Conservation (phyloP, 345 rosid genomes). For the Syzygium aromaticum region DNA sequence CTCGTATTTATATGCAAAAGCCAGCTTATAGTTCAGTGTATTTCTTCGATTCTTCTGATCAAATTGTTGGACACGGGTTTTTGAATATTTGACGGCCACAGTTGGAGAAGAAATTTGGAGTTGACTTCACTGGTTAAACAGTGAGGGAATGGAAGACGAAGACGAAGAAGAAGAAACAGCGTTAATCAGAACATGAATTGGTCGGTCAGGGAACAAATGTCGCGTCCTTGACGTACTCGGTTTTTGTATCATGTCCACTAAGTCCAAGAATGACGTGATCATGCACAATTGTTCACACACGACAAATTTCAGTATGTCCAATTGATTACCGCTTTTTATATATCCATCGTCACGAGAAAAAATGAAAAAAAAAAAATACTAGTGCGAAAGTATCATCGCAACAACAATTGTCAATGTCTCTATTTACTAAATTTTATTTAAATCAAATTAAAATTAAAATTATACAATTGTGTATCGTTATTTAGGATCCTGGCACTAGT, state of each 20-base stretch:
- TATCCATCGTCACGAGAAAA: not conserved
- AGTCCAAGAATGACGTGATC: not conserved
- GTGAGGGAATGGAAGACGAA: not conserved
- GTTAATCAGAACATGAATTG: not conserved
- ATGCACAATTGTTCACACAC: not conserved
- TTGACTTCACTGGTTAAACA: not conserved
- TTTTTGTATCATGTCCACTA: not conserved
- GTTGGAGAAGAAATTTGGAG: not conserved
- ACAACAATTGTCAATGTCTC: not conserved
- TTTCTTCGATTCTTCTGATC: not conserved
- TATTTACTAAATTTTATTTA: not conserved
- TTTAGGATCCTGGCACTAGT: not conserved
- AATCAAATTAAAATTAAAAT: not conserved
- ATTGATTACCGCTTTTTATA: not conserved
- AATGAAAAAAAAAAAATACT: not conserved
- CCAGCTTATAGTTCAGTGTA: not conserved
- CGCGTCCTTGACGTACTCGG: not conserved
- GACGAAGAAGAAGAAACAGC: not conserved
- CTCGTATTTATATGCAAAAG: not conserved
- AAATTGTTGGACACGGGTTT: not conserved
- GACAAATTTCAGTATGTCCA: not conserved
- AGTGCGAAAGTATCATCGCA: not conserved
- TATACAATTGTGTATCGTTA: not conserved
- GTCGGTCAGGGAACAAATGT: not conserved
- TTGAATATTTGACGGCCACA: not conserved